Evolutionary conservation across 305 asterid species (phyloP).

Genomic region (Fraxinus platypoda): DNA sequence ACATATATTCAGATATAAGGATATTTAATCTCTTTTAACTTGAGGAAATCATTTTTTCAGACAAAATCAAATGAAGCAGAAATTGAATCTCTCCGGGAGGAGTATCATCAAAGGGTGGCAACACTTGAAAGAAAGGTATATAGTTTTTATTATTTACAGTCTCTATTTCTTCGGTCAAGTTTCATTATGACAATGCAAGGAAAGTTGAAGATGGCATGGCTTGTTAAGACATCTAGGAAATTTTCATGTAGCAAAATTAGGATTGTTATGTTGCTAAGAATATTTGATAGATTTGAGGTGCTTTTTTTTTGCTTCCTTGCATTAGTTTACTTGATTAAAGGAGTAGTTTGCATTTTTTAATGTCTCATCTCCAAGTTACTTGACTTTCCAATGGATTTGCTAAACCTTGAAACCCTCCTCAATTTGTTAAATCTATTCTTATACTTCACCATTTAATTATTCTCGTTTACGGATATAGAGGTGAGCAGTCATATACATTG

Average conservation of each 20-base stretch:
- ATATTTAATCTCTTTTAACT: conserved; percentile 6
- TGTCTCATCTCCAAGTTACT: background rate
- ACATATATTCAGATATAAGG: background rate
- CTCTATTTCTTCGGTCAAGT: conserved; percentile 27
- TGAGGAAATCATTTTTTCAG: conserved; percentile 40
- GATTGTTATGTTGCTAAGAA: background rate
- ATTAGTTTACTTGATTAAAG: conserved; percentile 9
- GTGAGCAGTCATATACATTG: background rate
- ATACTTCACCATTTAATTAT: background rate
- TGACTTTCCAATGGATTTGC: conserved; percentile 1
- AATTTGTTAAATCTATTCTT: background rate
- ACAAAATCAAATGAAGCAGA: conserved; percentile 74
- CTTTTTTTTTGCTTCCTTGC: background rate
- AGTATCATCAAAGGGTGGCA: conserved; percentile 81
- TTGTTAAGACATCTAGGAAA: conserved; percentile 8
- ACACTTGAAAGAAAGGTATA: conserved; percentile 87
- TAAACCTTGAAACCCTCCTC: conserved; percentile 8
- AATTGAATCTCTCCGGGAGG: conserved; percentile 81
- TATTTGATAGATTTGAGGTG: background rate
- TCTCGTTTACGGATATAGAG: background rate
- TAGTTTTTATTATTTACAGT: conserved; percentile 10
- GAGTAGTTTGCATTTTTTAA: background rate
- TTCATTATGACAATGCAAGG: conserved; percentile 9
- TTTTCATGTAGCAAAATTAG: conserved; percentile 7
- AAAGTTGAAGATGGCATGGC: background rate